Evolutionary conservation across 2,329 filamentous ascomycete genomes (phyloP), one percentile per base, ranked within the genome.

Genomic region (Penicillium sp.): DNA sequence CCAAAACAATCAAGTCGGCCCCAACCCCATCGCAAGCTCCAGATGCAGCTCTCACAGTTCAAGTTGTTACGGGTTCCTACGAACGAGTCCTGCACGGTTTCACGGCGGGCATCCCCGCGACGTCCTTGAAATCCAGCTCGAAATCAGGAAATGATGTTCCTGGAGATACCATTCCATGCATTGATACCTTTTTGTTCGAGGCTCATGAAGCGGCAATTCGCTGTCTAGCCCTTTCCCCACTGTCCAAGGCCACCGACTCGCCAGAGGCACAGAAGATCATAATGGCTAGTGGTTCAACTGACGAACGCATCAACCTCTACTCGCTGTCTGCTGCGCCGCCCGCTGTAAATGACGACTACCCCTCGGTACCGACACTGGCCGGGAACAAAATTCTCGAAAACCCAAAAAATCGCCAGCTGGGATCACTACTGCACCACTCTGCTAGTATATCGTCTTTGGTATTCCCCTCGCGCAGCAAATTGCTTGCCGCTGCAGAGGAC

Each of bases 221-320:
- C 54, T 93, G 86, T 60, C 74, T 98, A 22, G 87, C 89, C 15
- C 68, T 95, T 44, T 95, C 90, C 6, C 83, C 84, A 2, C 73
- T 84, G 0, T 85, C 85, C 9, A 75, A 74, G 13, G 25, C 42
- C 36, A 55, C 58, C 26, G 59, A 65, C 42, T 57, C 60, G 70
- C 39, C 73, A 70, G 9, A 77, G 73, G 48, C 81, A n/a, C 83
- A 86, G 59, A 95, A 92, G 61, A 76, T 95, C 33, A 82, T 92
- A 51, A 78, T 98, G 32, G 92, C 92, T 9, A 94, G 85, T 7
- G 92, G 92, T 51, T 84, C 85, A 63, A 93, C 86, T 15, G 92
- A 98, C 65, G 88, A 95, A 67, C 80, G 87, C 46, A 85, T 98
- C 69, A 95, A 98, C 60, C 75, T 98, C 37, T 98, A 95, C 73